Conservation (phyloP, 257 asterid species). For the Solanum pennellii region DNA sequence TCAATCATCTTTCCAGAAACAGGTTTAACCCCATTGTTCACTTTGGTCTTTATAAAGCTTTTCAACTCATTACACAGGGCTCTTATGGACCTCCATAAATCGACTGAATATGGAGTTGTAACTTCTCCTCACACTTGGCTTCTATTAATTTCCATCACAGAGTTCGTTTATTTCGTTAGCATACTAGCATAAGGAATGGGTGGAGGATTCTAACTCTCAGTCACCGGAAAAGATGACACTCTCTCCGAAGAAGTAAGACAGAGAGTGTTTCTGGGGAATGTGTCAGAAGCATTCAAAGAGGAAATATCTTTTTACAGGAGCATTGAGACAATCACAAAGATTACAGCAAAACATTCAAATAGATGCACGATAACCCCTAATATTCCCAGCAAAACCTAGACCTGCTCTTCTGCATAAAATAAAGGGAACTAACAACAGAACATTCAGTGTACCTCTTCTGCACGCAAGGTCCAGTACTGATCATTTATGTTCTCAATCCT, state of each 20-base stretch:
- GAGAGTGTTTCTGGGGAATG: background rate
- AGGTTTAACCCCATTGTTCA: background rate
- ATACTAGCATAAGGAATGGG: background rate
- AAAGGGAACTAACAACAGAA: background rate
- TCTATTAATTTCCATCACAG: background rate
- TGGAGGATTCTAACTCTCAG: background rate
- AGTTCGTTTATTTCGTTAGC: background rate
- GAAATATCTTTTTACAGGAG: background rate
- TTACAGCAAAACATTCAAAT: background rate
- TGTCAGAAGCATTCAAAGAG: background rate
- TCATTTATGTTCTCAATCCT: slow-evolving; percentile 50
- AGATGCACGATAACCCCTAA: background rate
- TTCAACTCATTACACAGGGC: background rate
- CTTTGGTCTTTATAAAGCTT: background rate
- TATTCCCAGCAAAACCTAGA: background rate
- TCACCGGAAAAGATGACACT: background rate
- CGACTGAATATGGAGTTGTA: background rate
- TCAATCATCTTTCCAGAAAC: background rate
- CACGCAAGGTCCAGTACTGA: slow-evolving; percentile 50
- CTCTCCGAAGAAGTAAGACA: background rate
- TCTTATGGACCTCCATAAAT: background rate
- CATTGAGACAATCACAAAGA: background rate
- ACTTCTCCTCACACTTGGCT: background rate
- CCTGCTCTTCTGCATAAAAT: background rate
- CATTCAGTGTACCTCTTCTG: slow-evolving; percentile 35